phyloP scores from a whole-genome alignment of 306 rosid genomes.

The Cercis canadensis region DNA sequence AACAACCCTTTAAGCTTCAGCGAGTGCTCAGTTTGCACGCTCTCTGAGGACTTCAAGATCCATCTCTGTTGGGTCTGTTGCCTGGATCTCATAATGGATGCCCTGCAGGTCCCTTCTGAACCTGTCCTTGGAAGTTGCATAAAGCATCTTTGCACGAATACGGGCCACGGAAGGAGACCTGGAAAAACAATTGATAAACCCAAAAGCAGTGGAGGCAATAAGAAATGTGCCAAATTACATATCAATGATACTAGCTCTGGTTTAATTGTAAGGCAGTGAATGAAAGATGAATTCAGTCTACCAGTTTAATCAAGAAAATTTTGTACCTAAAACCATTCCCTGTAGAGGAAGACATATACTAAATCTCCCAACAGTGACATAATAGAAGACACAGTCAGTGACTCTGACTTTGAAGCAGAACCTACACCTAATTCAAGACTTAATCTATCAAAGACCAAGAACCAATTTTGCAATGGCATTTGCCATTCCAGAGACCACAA shows the following conservation, averaged over 20 bases:
- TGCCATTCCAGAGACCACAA: too few species aligned
- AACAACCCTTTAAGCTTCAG: conserved; percentile 27
- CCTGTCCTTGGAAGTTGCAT: conserved; percentile 84
- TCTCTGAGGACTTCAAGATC: conserved; percentile 79
- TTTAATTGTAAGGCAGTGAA: conserved; percentile 12
- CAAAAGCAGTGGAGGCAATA: not conserved
- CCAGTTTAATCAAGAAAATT: not conserved
- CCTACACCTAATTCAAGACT: too few species aligned
- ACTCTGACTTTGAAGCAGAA: too few species aligned
- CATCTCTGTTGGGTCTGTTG: conserved; percentile 86
- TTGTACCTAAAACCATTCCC: not conserved
- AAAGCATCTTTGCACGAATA: conserved; percentile 83
- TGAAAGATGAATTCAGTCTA: not conserved
- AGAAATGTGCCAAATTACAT: conserved; percentile 12
- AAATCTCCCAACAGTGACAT: too few species aligned
- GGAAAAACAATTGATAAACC: conserved; percentile 32
- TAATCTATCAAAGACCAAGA: too few species aligned
- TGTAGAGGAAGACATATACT: too few species aligned
- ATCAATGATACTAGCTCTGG: not conserved
- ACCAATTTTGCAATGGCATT: too few species aligned
- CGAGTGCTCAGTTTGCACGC: conserved; percentile 62
- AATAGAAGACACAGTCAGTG: too few species aligned
- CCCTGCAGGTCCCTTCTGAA: conserved; percentile 83
- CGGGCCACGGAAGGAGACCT: conserved; percentile 83
- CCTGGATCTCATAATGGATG: conserved; percentile 87